Base-by-base conservation (phyloP, 2,329 filamentous ascomycete species). In the Phaeoacremonium minimum region DNA sequence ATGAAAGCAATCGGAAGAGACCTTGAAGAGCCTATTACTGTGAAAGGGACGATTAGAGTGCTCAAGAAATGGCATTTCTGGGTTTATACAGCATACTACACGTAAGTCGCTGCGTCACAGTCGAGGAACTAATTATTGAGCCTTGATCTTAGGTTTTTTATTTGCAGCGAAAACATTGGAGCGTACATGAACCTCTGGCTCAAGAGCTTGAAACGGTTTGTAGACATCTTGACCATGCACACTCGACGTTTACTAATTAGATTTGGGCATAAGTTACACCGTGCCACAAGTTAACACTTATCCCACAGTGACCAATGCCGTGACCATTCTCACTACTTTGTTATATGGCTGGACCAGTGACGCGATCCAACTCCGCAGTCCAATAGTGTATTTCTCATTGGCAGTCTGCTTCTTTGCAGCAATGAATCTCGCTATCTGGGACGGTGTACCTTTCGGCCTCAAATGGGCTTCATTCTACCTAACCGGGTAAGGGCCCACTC, bases 41-140 rank as follows among this genome's bases (percentile, higher is more conserved):
- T 44, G 18, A 15, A 15, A 7, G 42, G 42, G 30, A 28, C 52
- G 9, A 55, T 36, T 37, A 46, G 52, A 3, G 47, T 57, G 3
- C 46, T 57, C 32, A 43, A 33, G 16, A 53, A 53, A 15, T 58
- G 55, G 55, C 52, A 57, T 39, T 54, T 57, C 29, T 57, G 48
- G 51, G 49, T 53, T 4, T 53, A 53, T 30, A 53, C 51, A 7
- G 35, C 47, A 13, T 53, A 52, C 29, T 52, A 53, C 28, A 51
- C 49, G 46, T 50, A 29, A 36, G 45, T 20, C 3, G 12, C 2
- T n/a, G 18, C 15, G 15, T 8, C 7, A 9, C 2, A 19, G 14
- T 18, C 1, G 2, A 7, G 5, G 2, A 6, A 32, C 4, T 13
- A 14, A 11, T 14, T 18, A 18, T 3, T 30, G n/a, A 28, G n/a